Conservation (phyloP, 2,329 filamentous ascomycete species). For the Bipolaris zeicola region DNA sequence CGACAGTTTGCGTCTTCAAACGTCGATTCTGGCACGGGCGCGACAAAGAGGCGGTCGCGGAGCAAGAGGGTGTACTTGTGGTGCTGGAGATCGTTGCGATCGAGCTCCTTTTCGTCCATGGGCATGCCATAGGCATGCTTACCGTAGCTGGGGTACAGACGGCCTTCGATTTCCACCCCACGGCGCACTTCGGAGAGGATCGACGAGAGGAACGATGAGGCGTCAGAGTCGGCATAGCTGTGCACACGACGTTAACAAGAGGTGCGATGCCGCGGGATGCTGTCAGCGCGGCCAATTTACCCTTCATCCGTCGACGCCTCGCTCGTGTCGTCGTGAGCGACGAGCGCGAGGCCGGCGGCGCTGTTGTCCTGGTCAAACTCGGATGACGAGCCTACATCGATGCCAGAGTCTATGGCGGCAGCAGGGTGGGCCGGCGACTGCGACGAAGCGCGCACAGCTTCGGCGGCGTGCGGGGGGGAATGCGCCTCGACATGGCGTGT, state of each 20-base stretch:
- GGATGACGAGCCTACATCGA: conserved; percentile 18
- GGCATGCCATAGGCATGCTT: conserved; percentile 34
- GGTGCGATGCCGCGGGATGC: not conserved
- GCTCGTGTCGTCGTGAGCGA: conserved; percentile 25
- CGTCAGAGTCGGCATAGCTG: conserved; percentile 29
- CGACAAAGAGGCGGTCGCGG: conserved; percentile 21
- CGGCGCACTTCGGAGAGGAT: conserved; percentile 29
- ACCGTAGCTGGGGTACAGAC: conserved; percentile 27
- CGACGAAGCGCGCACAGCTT: not conserved
- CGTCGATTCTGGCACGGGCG: conserved; percentile 20
- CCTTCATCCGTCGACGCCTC: conserved; percentile 30
- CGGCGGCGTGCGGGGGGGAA: not conserved
- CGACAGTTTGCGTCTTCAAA: conserved; percentile 11
- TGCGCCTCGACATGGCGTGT: not conserved
- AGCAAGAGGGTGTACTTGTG: conserved; percentile 31
- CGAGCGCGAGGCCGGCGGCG: conserved; percentile 22
- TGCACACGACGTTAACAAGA: conserved; percentile 1
- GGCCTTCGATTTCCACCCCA: conserved; percentile 28
- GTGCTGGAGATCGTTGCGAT: conserved; percentile 32
- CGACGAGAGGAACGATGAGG: conserved; percentile 30
- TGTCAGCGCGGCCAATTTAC: conserved; percentile 9
- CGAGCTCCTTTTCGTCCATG: conserved; percentile 33
- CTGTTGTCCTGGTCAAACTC: conserved; percentile 30
- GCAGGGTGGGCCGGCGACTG: not conserved
- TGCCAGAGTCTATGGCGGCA: conserved; percentile 19